These are phyloP conservation scores for Yamadazyma pseudoaaseri DNA, from an alignment of 1,139 yeast species.

Conservation along the genomic window DNA sequence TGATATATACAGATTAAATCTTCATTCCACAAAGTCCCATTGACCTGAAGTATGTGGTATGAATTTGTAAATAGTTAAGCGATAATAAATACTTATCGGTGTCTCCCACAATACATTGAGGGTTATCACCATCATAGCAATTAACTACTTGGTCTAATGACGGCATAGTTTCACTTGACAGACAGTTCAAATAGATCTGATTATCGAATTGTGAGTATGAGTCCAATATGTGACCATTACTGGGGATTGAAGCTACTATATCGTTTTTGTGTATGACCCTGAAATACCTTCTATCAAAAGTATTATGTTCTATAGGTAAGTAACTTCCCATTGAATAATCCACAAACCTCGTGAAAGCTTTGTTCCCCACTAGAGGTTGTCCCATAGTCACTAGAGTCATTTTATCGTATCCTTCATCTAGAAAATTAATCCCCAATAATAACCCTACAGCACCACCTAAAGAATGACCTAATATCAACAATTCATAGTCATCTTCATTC, in stretches of 20 bases:
- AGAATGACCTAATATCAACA: constrained; percentile 49
- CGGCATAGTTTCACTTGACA: constrained; percentile 26
- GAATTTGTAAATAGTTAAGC: constrained; percentile 36
- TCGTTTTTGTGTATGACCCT: constrained; percentile 49
- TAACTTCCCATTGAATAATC: constrained; percentile 34
- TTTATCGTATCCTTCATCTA: constrained; percentile 33
- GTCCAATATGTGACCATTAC: constrained; percentile 22
- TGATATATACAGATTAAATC: constrained; percentile 5
- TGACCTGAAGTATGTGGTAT: constrained; percentile 47
- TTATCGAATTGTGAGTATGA: constrained; percentile 41
- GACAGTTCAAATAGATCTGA: constrained; percentile 46
- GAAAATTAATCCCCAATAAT: constrained; percentile 36
- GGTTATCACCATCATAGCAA: constrained; percentile 31
- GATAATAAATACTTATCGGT: constrained; percentile 20
- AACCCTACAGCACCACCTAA: constrained; percentile 51
- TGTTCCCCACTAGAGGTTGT: constrained; percentile 50
- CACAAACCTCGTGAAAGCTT: constrained; percentile 37
- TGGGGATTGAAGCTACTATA: constrained; percentile 45
- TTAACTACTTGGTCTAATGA: constrained; percentile 29
- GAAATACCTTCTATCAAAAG: constrained; percentile 29
- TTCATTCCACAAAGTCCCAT: constrained; percentile 48
- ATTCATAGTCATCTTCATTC: constrained; percentile 26
- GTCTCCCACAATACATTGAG: constrained; percentile 36
- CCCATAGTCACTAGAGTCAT: constrained; percentile 48
- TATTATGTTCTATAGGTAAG: constrained; percentile 18